Base-by-base conservation (phyloP, 1,284 basidiomycete species). In the Rhodotorula sp. region DNA sequence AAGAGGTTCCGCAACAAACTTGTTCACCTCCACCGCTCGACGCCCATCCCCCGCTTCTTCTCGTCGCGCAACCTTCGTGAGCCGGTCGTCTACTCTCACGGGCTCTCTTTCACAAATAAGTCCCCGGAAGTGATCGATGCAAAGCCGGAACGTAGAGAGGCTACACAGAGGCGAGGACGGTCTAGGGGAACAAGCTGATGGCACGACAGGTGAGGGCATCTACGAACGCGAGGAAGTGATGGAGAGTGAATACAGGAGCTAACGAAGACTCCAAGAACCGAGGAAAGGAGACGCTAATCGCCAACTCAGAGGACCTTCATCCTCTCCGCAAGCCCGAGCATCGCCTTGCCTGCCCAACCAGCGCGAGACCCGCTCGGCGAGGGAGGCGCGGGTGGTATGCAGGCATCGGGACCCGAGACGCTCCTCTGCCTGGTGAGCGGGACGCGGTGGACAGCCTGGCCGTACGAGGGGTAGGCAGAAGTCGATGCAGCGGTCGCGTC, bases 261-360 rank as follows among this genome's bases (percentile, higher is more conserved):
- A 9, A 48, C 22, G 11, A 17, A n/a, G 22, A 3, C 47, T 22
- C 47, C 7, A 22, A 9, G 24, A 22, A 11, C 19, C 8, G 36
- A 36, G 19, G 39, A 44, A 3, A 44, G 39, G 39, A 44, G 39
- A 44, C 39, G 5, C 19, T 15, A 17, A 17, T 44, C 15, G 51
- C 52, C 56, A 30, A 15, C 22, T 53, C 39, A 62, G 4, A 63
- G 54, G 32, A 56, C 62, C 44, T 64, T 64, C 62, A 64, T 57
- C n/a, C 62, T n/a, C 27, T 51, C 62, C 11, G 62, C 62, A 9
- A 64, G 55, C 5, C 56, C 63, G 22, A 64, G 49, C 36, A 52
- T 32, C n/a, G 39, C 56, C 22, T 59, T 59, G 27, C 64, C 64
- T 19, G 57, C 64, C 57, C 64, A 59, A 2, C 61, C 63, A 27